Evolutionary conservation across 2,329 filamentous ascomycete genomes (phyloP).

Genomic region (Thermothelomyces thermophilus): DNA sequence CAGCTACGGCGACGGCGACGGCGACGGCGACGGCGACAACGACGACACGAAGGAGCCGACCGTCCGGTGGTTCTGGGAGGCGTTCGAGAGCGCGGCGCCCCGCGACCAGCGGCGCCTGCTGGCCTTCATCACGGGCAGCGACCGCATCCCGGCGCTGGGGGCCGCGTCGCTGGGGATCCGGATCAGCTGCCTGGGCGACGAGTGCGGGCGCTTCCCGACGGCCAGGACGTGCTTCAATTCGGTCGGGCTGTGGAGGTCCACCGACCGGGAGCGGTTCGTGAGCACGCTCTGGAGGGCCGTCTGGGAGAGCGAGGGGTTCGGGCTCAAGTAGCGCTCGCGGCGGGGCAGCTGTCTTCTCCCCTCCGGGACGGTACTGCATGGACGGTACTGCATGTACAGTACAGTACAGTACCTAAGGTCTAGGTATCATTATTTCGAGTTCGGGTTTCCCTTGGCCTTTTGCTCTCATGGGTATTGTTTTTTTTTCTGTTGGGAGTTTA

Average conservation of each 20-base stretch:
- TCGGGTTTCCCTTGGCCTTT: no score
- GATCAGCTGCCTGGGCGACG: constrained; percentile 67
- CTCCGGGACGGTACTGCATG: no score
- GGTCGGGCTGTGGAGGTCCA: constrained; percentile 34
- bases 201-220: constrained; percentile 69
- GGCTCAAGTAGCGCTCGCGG: constrained; percentile 55
- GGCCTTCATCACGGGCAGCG: constrained; percentile 83
- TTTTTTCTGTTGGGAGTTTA: no score
- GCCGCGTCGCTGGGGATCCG: constrained; percentile 72
- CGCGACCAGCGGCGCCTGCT: constrained; percentile 70
- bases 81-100: constrained; percentile 60
- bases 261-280: constrained; percentile 1
- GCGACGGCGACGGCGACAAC: not conserved
- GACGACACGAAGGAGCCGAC: constrained; percentile 57
- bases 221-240: constrained; percentile 90
- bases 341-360: no score
- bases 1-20: not conserved
- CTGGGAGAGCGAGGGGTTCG: constrained; percentile 87
- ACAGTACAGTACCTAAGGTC: no score
- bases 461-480: no score
- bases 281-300: constrained; percentile 70
- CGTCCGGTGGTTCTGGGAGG: constrained; percentile 83
- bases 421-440: no score
- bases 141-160: constrained; percentile 83
- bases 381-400: no score